phyloP scores from a whole-genome alignment of 2,329 filamentous ascomycete genomes.

The Fusarium sp. region DNA sequence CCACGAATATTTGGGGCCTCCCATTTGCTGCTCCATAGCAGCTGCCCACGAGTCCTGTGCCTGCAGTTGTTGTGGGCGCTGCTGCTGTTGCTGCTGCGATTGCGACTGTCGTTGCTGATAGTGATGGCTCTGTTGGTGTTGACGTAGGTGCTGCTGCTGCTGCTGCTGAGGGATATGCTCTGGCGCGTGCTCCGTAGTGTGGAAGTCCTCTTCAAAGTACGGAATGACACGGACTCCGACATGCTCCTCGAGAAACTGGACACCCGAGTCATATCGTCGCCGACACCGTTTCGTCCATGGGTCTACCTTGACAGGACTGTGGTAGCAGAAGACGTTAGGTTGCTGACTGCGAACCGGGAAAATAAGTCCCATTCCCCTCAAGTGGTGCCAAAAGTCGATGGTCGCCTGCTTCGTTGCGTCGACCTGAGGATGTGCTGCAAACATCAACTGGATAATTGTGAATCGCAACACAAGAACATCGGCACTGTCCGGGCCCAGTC shows the following conservation, averaged over 20 bases:
- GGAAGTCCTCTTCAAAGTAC: constrained; percentile 63
- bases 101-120: constrained; percentile 32
- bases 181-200: constrained; percentile 57
- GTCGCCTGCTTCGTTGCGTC: constrained; percentile 56
- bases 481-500: constrained; percentile 51
- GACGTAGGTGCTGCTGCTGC: constrained; percentile 8
- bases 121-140: constrained; percentile 28
- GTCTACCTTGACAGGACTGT: constrained; percentile 61
- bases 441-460: constrained; percentile 59
- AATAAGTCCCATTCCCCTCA: constrained; percentile 56
- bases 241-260: constrained; percentile 58
- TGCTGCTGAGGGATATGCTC: constrained; percentile 49
- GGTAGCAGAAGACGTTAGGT: constrained; percentile 60
- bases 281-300: constrained; percentile 62
- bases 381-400: constrained; percentile 57
- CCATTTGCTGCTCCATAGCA: constrained; percentile 52
- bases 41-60: constrained; percentile 57
- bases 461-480: constrained; percentile 60
- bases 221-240: constrained; percentile 57
- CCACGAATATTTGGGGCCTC: constrained; percentile 52
- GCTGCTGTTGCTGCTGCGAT: constrained; percentile 29
- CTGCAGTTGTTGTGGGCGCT: constrained; percentile 39
- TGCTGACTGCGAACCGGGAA: constrained; percentile 57
- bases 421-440: constrained; percentile 54
- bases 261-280: constrained; percentile 58